Evolutionary conservation across 2,329 filamentous ascomycete genomes (phyloP).

Genomic region (Botrytis hyacinthi): DNA sequence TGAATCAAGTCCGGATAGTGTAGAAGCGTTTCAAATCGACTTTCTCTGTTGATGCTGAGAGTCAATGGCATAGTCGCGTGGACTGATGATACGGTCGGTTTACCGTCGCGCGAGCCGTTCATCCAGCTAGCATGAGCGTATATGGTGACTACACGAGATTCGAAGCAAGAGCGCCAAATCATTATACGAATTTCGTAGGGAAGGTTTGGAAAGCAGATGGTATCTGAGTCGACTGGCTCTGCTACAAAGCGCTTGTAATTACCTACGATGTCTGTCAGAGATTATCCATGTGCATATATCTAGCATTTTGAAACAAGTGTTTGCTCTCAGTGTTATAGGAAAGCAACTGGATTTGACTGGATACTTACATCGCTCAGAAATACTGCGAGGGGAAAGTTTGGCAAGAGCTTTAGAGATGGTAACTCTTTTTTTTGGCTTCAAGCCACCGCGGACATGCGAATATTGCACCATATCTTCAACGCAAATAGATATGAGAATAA

Average conservation of each 20-base stretch:
- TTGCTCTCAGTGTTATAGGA: too few species aligned
- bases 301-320: background rate
- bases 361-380: background rate
- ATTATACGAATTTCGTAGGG: background rate
- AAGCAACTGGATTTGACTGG: background rate
- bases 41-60: background rate
- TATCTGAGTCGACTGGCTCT: background rate
- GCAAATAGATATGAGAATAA: background rate
- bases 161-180: background rate
- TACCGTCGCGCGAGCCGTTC: too few species aligned
- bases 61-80: background rate
- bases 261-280: background rate
- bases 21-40: background rate
- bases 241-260: background rate
- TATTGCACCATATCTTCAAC: conserved; percentile 1
- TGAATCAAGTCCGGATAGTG: background rate
- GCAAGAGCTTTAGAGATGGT: background rate
- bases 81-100: background rate
- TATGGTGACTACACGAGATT: background rate
- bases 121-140: background rate
- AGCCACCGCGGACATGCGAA: background rate
- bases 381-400: background rate
- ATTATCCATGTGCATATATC: background rate
- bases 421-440: background rate
- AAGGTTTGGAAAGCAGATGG: background rate